phyloP scores from a whole-genome alignment of 148 eudicot species.

The Rhododendron ovatum region DNA sequence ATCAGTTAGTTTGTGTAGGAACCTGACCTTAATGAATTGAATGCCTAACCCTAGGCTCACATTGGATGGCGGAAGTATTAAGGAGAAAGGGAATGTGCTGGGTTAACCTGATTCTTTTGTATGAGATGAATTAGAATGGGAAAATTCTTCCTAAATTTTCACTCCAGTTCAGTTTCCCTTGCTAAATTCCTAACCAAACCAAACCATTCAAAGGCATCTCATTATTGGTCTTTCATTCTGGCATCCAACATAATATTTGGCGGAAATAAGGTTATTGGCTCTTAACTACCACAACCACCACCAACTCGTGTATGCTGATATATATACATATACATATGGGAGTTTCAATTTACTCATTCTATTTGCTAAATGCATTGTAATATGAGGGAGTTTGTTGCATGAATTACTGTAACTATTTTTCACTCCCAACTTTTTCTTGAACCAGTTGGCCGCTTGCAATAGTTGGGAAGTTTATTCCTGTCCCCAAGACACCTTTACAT shows the following conservation, averaged over 20 bases:
- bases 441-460: constrained; percentile 90
- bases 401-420: not conserved
- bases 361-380: not conserved
- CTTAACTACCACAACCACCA: not conserved
- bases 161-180: not conserved
- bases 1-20: not conserved
- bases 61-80: not conserved
- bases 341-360: not conserved
- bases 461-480: constrained; percentile 74
- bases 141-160: not conserved
- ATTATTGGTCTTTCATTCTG: not conserved
- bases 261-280: not conserved
- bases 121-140: not conserved
- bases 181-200: not conserved
- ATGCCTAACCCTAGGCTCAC: not conserved
- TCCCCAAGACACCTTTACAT: constrained; percentile 54
- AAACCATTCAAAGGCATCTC: not conserved
- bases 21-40: not conserved
- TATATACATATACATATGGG: not conserved
- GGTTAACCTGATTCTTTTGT: not conserved
- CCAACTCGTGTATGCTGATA: not conserved
- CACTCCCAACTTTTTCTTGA: not conserved
- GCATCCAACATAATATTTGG: not conserved
- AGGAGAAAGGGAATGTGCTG: not conserved
- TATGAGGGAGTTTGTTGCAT: not conserved